Base-by-base conservation (phyloP, 768 basidiomycete genomes). In the Cystobasidiopsis lactophilus region DNA sequence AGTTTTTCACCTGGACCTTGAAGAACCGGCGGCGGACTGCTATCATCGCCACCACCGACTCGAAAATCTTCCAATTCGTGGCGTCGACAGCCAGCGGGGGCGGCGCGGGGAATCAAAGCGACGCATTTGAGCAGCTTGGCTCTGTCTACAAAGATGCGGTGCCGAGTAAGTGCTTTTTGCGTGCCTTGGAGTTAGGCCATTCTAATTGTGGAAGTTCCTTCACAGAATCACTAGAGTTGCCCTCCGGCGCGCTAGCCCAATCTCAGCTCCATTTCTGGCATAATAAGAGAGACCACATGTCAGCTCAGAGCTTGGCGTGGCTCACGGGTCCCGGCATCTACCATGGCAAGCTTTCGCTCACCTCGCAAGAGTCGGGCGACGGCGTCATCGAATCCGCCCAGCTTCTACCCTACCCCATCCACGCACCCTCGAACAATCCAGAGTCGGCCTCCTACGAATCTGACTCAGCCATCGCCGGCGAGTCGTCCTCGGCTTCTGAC, bases 251-350 rank as follows among this genome's bases (percentile, higher is more conserved):
- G 50, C n/a, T n/a, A n/a, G 19, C 31, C 23, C 69, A 76, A 57
- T 86, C 85, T 3, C 80, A 86, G 62, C 70, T 96, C 23, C 79
- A 82, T 55, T 78, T 85, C 57, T 89, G 74, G 62, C 78, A 78
- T 7, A 74, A 75, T 75, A 19, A 68, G 45, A 63, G 55, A 49
- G 55, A 39, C 35, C 45, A 19, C 9, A 35, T 78, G 14, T 64
- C 82, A 29, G 81, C 86, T 0, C 78, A 73, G 60, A 72, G 71
- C 24, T 69, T 93, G 59, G 91, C 85, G 3, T 95, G 91, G 91
- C 73, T 91, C 71, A 91, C 85, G 46, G 77, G 89, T 85, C 80
- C 82, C 40, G 91, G 91, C 10, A 74, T 95, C 41, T 96, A 89
- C 65, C 79, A 88, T 62, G 85, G 84, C 14, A 70, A 70, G 10